phyloP scores from a whole-genome alignment of 108 stramenopile species.

The Pseudonitzschia multistriata region DNA sequence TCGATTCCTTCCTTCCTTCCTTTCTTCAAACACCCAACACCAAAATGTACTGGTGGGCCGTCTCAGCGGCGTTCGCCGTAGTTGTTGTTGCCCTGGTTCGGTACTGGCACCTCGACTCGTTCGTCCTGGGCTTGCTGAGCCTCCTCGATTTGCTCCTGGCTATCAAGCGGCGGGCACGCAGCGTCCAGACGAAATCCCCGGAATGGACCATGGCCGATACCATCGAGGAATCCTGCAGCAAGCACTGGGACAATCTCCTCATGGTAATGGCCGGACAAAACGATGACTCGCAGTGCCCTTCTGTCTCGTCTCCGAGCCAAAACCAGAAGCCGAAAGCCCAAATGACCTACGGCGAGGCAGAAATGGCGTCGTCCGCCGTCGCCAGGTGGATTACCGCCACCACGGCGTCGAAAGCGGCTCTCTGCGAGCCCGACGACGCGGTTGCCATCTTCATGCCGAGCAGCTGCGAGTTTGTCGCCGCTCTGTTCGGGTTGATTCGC shows the following conservation, averaged over 20 bases:
- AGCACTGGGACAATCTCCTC: constrained; percentile 13
- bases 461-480: constrained; percentile 20
- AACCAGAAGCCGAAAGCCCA: neutral
- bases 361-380: constrained; percentile 24
- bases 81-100: neutral
- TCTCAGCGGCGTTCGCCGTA: neutral
- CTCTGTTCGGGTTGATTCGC: constrained; percentile 17
- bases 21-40: too few relatives aligned
- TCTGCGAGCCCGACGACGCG: constrained; percentile 2
- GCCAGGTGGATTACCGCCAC: constrained; percentile 9
- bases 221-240: constrained; percentile 13
- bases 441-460: constrained; percentile 24
- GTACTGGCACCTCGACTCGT: constrained; percentile 1
- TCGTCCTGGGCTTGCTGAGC: neutral
- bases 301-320: neutral
- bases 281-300: neutral
- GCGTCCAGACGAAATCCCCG: constrained; percentile 9
- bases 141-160: constrained; percentile 21
- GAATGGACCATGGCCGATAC: constrained; percentile 28
- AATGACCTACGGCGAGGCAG: constrained; percentile 25
- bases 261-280: constrained; percentile 10
- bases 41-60: neutral
- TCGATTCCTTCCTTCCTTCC: too few relatives aligned
- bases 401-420: neutral
- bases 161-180: constrained; percentile 15